Base-by-base conservation (phyloP, 1,284 basidiomycete species). In the Moniliophthora roreri region DNA sequence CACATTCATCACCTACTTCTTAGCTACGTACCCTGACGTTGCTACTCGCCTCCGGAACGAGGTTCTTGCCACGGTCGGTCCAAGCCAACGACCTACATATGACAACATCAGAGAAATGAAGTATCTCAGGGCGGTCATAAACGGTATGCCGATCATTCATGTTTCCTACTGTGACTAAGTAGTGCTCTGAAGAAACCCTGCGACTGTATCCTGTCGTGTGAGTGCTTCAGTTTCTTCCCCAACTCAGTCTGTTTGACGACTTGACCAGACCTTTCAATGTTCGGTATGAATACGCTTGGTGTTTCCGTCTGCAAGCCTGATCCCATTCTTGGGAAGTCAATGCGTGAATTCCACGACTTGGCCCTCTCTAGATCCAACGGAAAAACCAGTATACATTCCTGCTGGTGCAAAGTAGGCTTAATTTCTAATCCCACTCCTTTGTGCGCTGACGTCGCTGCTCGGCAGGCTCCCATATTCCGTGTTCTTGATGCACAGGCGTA, bases 41-140 rank as follows among this genome's bases (percentile, higher is more conserved):
- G 60, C 76, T 8, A 41, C 48, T 3, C 73, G 75, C 3, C 66
- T 85, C 11, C 78, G 81, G 2, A 68, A 75, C 40, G 84, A 86
- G 63, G 73, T 87, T 44, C 52, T 82, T 4, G 64, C 61, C 9
- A 71, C 72, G 16, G 72, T 84, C n/a, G 80, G 80, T 0, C 63
- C 70, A 0, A 70, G 61, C 1, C 65, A 70, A 2, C 63, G 71
- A 9, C 82, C 84, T 1, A 75, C 73, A 0, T 79, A 77, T 51
- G 81, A 82, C 24, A 75, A 83, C 54, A 69, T 85, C 52, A 71
- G 72, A 23, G 74, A 76, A 2, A 81, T 85, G 76, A 83, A 77
- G 59, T 84, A 77, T 56, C 65, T 84, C 2, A 68, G 82, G 15
- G 82, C 83, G 2, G 77, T 85, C 11, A 73, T 85, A 50, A 85